Conservation (phyloP, 2,329 filamentous ascomycete genomes). For the Colletotrichum sp. region DNA sequence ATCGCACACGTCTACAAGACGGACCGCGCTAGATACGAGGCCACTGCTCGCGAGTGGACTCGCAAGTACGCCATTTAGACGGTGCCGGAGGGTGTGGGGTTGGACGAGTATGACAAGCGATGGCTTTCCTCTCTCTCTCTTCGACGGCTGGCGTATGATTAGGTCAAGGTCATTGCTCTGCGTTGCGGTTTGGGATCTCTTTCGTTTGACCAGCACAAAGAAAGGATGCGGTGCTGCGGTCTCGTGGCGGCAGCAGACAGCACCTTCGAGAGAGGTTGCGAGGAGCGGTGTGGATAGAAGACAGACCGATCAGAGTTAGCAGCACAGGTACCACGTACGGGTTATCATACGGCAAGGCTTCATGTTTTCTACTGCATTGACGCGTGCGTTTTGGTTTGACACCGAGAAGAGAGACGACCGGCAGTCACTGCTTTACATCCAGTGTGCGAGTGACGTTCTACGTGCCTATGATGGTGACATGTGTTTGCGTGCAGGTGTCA, state of each 20-base stretch:
- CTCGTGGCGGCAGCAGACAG: not conserved
- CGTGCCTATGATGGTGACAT: not conserved
- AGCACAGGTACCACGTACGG: slow-evolving; percentile 38
- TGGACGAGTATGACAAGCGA: slow-evolving; percentile 18
- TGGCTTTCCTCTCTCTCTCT: slow-evolving; percentile 18
- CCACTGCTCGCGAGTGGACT: slow-evolving; percentile 97
- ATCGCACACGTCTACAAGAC: slow-evolving; percentile 99
- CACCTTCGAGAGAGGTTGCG: slow-evolving; percentile 15
- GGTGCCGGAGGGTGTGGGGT: slow-evolving; percentile 20
- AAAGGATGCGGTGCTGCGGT: not conserved
- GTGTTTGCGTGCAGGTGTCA: not conserved
- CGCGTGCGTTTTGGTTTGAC: slow-evolving; percentile 5
- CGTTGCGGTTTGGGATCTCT: slow-evolving; percentile 21
- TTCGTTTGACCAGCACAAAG: slow-evolving; percentile 3
- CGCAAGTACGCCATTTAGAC: slow-evolving; percentile 94
- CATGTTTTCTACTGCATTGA: slow-evolving; percentile 37
- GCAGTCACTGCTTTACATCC: not conserved
- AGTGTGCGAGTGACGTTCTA: not conserved
- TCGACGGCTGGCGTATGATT: slow-evolving; percentile 19
- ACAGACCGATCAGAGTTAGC: slow-evolving; percentile 37
- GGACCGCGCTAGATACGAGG: slow-evolving; percentile 93
- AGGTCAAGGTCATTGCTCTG: slow-evolving; percentile 21
- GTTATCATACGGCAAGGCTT: slow-evolving; percentile 41
- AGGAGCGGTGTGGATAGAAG: slow-evolving; percentile 25
- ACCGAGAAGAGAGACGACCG: slow-evolving; percentile 15